Percentiles rank a stretch among this genome's conserved stretches.
Conservation (phyloP, 106 monocot genomes). For the Dioscorea zingiberensis region DNA sequence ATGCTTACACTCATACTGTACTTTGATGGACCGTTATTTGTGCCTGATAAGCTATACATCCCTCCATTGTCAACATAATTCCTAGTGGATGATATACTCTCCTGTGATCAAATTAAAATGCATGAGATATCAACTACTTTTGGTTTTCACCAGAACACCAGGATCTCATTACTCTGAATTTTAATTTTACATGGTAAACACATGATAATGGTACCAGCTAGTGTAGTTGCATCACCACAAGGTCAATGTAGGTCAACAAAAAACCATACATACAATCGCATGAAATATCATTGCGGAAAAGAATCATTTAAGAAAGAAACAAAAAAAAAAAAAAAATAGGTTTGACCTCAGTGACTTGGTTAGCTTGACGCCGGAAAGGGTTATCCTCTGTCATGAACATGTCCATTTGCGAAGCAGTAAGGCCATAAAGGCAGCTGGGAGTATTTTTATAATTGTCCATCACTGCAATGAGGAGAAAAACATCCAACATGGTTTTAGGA, state of each 20-base stretch:
- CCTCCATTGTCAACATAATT: slow-evolving; percentile 91
- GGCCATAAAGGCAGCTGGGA: slow-evolving; percentile 70
- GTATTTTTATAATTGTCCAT: slow-evolving; percentile 85
- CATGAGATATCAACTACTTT: background rate
- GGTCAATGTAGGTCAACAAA: background rate
- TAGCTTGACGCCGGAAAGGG: slow-evolving; percentile 52
- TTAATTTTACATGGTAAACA: background rate
- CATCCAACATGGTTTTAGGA: background rate
- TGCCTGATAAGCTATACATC: slow-evolving; percentile 66
- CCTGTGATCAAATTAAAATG: slow-evolving; percentile 26
- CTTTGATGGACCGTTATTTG: slow-evolving; percentile 46
- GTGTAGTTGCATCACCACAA: background rate
- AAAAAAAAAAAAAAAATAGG: background rate
- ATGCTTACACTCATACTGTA: slow-evolving; percentile 92
- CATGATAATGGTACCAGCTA: background rate
- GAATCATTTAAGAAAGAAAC: background rate
- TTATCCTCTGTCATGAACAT: slow-evolving; percentile 99
- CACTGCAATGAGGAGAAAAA: slow-evolving; percentile 35
- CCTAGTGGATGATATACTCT: slow-evolving; percentile 77
- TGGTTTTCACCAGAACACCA: background rate
- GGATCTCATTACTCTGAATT: background rate
- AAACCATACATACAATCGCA: background rate
- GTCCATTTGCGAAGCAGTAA: slow-evolving; percentile 73
- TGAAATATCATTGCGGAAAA: background rate
- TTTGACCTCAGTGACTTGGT: slow-evolving; percentile 73